A percentile compares a stretch with the other conserved stretches of the same genome.
Conservation (phyloP, 352 stramenopile species). For the Phytophthora fragariaefolia region DNA sequence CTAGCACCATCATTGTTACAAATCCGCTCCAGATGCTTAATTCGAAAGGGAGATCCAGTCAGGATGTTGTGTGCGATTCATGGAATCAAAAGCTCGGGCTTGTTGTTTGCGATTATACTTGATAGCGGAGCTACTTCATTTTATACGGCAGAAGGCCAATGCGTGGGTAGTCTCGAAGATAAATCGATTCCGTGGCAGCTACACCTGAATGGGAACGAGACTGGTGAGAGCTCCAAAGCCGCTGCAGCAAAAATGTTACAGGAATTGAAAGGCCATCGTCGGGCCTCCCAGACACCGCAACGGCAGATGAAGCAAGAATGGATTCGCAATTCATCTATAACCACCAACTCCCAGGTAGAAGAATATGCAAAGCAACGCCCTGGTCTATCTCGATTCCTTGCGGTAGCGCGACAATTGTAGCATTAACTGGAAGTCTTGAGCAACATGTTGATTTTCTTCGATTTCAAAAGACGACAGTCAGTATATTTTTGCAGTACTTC, state of each 20-base stretch:
- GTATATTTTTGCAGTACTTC: background rate
- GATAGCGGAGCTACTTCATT: slow-evolving; percentile 44
- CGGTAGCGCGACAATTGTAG: slow-evolving; percentile 27
- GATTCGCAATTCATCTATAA: slow-evolving; percentile 1
- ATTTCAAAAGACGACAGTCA: no score
- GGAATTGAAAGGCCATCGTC: slow-evolving; percentile 10
- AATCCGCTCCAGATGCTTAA: slow-evolving; percentile 36
- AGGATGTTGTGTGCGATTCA: slow-evolving; percentile 24
- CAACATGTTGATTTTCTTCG: background rate
- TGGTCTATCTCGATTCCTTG: slow-evolving; percentile 27
- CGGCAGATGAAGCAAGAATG: slow-evolving; percentile 15
- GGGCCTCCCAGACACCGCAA: background rate
- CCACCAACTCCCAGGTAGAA: background rate
- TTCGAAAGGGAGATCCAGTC: slow-evolving; percentile 29
- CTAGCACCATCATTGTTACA: slow-evolving; percentile 20
- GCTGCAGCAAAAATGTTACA: slow-evolving; percentile 6
- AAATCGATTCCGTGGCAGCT: slow-evolving; percentile 15
- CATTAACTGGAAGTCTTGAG: background rate
- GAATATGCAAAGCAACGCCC: slow-evolving; percentile 20
- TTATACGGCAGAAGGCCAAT: slow-evolving; percentile 43
- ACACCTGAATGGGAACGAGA: background rate
- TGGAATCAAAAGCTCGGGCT: background rate
- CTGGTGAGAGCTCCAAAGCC: background rate
- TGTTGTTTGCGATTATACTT: slow-evolving; percentile 34
- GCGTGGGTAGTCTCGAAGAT: slow-evolving; percentile 37